Base-by-base conservation (phyloP, 2,329 filamentous ascomycete species). In the Talaromyces rugulosus region DNA sequence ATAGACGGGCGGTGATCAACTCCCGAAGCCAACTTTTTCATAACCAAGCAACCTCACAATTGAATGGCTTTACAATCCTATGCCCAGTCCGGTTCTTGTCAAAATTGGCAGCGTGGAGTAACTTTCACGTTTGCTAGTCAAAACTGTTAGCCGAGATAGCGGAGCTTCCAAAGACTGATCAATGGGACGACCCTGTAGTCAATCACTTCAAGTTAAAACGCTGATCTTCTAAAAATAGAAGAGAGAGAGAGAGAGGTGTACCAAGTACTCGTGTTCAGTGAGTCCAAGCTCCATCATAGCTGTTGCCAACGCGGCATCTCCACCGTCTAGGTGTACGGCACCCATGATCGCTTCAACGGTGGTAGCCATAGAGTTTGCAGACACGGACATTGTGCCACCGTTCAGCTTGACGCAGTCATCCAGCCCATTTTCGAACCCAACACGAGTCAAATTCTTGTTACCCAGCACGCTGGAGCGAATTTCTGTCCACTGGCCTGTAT, bases 211-310 rank as follows among this genome's bases (percentile, higher is more conserved):
- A 6, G 14, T 40, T 40, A n/a, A 40, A 40, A 40, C 4, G 1
- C 2, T 0, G 1, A 40, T 2, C 16, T 2, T 5, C 14, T 6
- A 40, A 40, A 14, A 1, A 36, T 16, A 14, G 14, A 36, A 36
- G 4, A 23, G 23, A 36, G 34, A 36, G 34, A 6, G 14, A 33
- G 8, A 33, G 4, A 6, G 1, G 4, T 40, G 53, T 62, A 58
- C 60, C 55, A 62, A 30, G 47, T 47, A 50, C 54, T 40, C 28
- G 36, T 47, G 56, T 16, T 34, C 53, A 1, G 7, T 50, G 18
- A 62, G 60, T 27, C 51, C 60, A n/a, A 59, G 36, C 9, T 23
- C 36, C 8, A 9, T n/a, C 60, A 62, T 62, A 3, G 50, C 60
- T 16, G 18, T 31, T 16, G 11, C 56, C 28, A 62, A 31, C 5